These are phyloP conservation scores for Sphagnurus paluster DNA, from an alignment of 1,284 basidiomycete species.

Conservation along the genomic window DNA sequence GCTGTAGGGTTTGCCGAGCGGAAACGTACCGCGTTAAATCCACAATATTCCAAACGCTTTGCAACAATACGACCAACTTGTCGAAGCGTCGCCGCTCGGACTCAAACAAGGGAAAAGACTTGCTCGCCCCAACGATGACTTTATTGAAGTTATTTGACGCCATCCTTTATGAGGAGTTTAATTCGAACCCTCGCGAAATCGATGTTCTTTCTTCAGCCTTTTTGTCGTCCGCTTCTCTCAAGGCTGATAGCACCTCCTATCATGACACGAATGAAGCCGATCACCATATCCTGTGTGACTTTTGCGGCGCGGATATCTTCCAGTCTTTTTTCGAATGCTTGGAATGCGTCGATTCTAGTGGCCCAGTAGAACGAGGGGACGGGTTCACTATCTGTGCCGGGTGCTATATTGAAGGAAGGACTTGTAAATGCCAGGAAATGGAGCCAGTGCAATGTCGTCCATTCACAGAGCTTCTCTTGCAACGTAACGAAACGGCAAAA, in stretches of 20 bases:
- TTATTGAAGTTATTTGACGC: conserved; percentile 56
- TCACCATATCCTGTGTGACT: conserved; percentile 58
- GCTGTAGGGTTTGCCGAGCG: conserved; percentile 64
- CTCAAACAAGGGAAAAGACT: conserved; percentile 20
- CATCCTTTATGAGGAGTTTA: conserved; percentile 58
- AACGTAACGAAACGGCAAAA: conserved; percentile 29
- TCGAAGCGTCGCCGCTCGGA: conserved; percentile 14
- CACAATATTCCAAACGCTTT: conserved; percentile 56
- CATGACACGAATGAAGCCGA: conserved; percentile 20
- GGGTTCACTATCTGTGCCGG: conserved; percentile 60
- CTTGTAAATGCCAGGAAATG: conserved; percentile 62
- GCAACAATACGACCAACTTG: conserved; percentile 35
- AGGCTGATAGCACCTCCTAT: conserved; percentile 14
- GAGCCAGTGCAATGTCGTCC: conserved; percentile 53
- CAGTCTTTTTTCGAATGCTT: conserved; percentile 74
- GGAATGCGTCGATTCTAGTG: conserved; percentile 31
- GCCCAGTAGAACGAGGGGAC: conserved; percentile 27
- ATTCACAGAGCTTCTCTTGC: conserved; percentile 31
- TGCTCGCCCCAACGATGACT: conserved; percentile 15
- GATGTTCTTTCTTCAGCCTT: conserved; percentile 12
- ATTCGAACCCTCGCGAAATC: conserved; percentile 32
- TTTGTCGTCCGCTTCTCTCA: conserved; percentile 2
- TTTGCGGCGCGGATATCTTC: conserved; percentile 76
- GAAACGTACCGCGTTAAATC: conserved; percentile 74
- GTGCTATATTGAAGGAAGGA: conserved; percentile 76